A percentile compares a stretch with the other conserved stretches of the same genome.
These are phyloP conservation scores for Rhodotorula sp. DNA, from an alignment of 1,284 basidiomycete genomes.

Conservation along the genomic window DNA sequence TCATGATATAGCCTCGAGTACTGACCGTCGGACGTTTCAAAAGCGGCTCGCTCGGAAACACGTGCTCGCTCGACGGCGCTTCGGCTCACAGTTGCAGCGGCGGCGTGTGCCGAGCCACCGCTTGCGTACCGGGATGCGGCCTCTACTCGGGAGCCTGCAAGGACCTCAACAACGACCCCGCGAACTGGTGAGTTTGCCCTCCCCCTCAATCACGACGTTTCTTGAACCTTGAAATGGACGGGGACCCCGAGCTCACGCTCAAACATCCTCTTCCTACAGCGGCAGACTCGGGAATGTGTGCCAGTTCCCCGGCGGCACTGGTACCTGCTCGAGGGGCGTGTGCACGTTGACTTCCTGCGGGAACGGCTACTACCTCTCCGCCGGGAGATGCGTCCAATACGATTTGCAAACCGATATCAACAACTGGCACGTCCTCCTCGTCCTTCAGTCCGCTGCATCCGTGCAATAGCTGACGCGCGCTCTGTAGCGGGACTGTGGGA, in stretches of 20 bases:
- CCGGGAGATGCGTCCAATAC: slow-evolving; percentile 21
- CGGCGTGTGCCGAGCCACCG: slow-evolving; percentile 22
- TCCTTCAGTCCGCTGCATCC: no score
- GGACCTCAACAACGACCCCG: slow-evolving; percentile 13
- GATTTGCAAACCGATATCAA: slow-evolving; percentile 20
- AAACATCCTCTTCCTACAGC: slow-evolving; percentile 8
- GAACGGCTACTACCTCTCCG: slow-evolving; percentile 11
- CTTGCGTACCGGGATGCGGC: slow-evolving; percentile 28
- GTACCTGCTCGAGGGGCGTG: slow-evolving; percentile 13
- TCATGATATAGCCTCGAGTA: rapidly evolving
- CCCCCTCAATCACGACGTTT: no score
- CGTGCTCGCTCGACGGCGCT: slow-evolving; percentile 24
- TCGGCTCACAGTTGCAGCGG: slow-evolving; percentile 20
- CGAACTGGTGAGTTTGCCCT: slow-evolving; percentile 21
- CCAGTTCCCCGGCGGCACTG: slow-evolving; percentile 14
- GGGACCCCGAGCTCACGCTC: not conserved
- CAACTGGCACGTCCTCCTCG: slow-evolving; percentile 20
- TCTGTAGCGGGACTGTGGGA: slow-evolving; percentile 18
- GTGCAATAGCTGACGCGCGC: no score
- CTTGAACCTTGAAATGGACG: no score
- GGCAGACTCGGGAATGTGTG: slow-evolving; percentile 26
- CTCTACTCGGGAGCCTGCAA: slow-evolving; percentile 19
- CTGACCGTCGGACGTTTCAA: not conserved
- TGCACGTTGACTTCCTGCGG: slow-evolving; percentile 28
- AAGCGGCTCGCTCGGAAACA: slow-evolving; percentile 34